phyloP scores from a whole-genome alignment of 306 rosid species.

The Citrullus mucosospermus region DNA sequence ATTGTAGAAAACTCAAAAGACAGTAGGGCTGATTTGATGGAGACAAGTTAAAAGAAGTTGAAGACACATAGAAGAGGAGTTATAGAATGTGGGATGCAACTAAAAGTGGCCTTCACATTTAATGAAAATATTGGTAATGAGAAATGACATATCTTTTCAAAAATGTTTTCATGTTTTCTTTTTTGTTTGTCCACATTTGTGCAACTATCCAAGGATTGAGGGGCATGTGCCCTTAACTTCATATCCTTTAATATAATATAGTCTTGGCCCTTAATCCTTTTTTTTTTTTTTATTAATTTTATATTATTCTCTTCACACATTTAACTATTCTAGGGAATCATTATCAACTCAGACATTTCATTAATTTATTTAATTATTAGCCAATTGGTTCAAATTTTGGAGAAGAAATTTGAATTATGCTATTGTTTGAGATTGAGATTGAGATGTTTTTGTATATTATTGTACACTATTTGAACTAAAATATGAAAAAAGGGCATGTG shows the following conservation, averaged over 20 bases:
- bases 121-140: background rate
- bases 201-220: slow-evolving; percentile 4
- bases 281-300: too few species aligned
- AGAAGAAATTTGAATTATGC: background rate
- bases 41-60: background rate
- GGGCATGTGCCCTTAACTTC: slow-evolving; percentile 1
- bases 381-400: background rate
- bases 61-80: background rate
- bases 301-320: background rate
- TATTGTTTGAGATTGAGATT: background rate
- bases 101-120: background rate
- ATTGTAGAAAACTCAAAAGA: background rate
- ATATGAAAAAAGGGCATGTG: background rate
- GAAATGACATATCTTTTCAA: slow-evolving; percentile 4
- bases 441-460: background rate
- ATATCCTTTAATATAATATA: background rate
- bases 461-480: background rate
- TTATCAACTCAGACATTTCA: background rate
- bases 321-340: background rate
- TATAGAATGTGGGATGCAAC: background rate
- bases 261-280: background rate
- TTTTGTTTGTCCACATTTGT: background rate
- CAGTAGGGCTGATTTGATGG: background rate
- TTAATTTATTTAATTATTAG: background rate
- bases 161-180: background rate